These are phyloP conservation scores for Polyporus tsugae DNA, from an alignment of 1,284 basidiomycete genomes.

Conservation along the genomic window DNA sequence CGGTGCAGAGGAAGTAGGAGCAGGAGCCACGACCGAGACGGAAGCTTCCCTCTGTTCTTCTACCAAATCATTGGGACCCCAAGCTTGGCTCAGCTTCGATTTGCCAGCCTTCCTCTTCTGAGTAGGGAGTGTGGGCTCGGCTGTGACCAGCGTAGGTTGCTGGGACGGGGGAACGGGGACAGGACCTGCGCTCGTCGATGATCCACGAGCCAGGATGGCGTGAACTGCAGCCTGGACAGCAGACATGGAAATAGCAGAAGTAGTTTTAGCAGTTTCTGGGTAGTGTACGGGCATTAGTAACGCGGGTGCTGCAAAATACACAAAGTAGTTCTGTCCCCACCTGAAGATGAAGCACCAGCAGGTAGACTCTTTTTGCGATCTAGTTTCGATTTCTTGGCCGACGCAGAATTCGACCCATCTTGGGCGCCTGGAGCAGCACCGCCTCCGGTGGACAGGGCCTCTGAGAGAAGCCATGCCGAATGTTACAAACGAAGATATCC, in stretches of 20 bases:
- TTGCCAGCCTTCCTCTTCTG: constrained; percentile 27
- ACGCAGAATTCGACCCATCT: not conserved
- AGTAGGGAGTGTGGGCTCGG: constrained; percentile 9
- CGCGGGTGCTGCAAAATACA: not conserved
- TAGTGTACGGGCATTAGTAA: not conserved
- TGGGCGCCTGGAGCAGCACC: not conserved
- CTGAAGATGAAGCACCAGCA: not conserved
- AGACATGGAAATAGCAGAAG: constrained; percentile 9
- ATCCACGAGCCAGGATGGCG: constrained; percentile 22
- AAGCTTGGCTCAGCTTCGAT: constrained; percentile 33
- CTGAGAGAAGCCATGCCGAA: not conserved
- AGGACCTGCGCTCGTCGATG: constrained; percentile 3
- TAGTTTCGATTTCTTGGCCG: constrained; percentile 1
- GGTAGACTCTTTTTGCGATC: constrained; percentile 8
- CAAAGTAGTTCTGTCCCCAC: not conserved
- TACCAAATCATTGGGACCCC: constrained; percentile 29
- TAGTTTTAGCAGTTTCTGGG: not conserved
- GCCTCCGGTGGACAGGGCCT: not conserved
- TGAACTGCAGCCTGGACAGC: constrained; percentile 21
- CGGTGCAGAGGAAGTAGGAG: not conserved
- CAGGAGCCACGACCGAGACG: not conserved
- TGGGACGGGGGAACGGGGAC: not conserved
- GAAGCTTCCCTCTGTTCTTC: constrained; percentile 6
- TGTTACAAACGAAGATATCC: not conserved
- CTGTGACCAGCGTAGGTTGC: not conserved